Conservation (phyloP, 371 early-diverging fungal genomes). For the Mortierella sp. region DNA sequence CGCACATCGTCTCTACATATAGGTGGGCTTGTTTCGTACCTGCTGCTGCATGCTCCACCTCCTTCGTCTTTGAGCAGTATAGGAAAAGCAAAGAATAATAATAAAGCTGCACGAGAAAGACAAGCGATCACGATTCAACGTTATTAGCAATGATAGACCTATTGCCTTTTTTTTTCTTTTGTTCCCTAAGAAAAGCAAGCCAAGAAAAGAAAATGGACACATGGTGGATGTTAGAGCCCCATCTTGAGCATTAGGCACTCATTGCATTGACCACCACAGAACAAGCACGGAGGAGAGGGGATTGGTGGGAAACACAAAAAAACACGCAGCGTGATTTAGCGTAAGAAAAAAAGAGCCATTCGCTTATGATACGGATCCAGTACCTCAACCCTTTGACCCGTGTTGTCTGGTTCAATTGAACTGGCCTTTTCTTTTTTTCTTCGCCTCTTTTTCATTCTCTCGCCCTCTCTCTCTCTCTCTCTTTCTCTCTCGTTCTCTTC, state of each 20-base stretch:
- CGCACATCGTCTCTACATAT: background rate
- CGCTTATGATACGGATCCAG: background rate
- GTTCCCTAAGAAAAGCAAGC: background rate
- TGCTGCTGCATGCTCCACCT: constrained; percentile 5
- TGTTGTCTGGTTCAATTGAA: background rate
- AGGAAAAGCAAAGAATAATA: background rate
- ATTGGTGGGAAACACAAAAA: background rate
- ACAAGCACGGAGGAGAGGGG: background rate
- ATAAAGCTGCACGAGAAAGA: background rate
- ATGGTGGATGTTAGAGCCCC: background rate
- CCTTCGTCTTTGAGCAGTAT: background rate
- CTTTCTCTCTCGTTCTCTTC: background rate
- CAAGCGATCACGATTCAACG: background rate
- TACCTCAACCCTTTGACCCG: background rate
- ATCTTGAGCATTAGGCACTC: background rate
- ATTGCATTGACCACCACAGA: background rate
- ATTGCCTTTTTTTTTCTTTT: background rate
- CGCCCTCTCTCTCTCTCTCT: background rate
- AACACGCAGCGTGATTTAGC: background rate
- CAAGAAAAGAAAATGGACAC: background rate
- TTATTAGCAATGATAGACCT: background rate
- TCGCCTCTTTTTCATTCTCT: background rate
- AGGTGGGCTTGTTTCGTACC: background rate
- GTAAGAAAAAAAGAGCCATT: background rate
- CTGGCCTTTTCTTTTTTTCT: background rate